Evolutionary conservation across 768 basidiomycete genomes (phyloP).

Genomic region (Leucosporidium yakuticum): DNA sequence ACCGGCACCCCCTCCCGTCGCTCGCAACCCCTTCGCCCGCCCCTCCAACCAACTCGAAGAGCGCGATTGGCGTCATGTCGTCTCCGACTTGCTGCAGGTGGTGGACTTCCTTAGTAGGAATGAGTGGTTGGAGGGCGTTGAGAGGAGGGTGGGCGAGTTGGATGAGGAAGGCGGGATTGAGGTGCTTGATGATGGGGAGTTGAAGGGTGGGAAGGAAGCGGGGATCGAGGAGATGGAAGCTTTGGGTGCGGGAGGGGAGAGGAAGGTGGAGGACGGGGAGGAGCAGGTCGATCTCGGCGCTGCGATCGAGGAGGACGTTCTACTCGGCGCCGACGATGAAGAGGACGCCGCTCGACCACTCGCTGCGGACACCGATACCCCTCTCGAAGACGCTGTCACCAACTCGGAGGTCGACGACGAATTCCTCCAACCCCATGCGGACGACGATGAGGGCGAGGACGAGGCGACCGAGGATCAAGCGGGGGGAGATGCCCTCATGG

Average conservation of each 20-base stretch:
- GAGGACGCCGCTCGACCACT: no score
- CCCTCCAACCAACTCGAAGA: constrained; percentile 29
- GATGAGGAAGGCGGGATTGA: constrained; percentile 35
- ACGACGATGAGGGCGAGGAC: no score
- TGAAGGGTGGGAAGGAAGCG: background rate
- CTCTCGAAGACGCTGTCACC: no score
- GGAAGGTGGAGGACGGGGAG: background rate
- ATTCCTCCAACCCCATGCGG: no score
- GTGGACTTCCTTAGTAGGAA: constrained; percentile 29
- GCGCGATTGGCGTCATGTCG: constrained; percentile 21
- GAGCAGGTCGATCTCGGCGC: background rate
- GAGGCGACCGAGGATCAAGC: no score
- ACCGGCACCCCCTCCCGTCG: constrained; percentile 14
- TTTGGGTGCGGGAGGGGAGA: background rate
- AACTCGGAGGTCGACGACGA: no score
- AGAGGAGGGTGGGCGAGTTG: constrained; percentile 20
- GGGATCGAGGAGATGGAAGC: background rate
- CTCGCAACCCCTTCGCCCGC: constrained; percentile 32
- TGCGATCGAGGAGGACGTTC: no score
- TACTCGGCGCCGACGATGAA: no score
- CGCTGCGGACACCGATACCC: no score
- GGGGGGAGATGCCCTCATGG: no score
- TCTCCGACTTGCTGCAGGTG: constrained; percentile 23
- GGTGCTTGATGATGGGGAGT: constrained; percentile 12
- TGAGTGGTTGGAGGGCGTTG: constrained; percentile 29